Evolutionary conservation across 331 rosid species (phyloP).

Genomic region (Pyrus hybrid): DNA sequence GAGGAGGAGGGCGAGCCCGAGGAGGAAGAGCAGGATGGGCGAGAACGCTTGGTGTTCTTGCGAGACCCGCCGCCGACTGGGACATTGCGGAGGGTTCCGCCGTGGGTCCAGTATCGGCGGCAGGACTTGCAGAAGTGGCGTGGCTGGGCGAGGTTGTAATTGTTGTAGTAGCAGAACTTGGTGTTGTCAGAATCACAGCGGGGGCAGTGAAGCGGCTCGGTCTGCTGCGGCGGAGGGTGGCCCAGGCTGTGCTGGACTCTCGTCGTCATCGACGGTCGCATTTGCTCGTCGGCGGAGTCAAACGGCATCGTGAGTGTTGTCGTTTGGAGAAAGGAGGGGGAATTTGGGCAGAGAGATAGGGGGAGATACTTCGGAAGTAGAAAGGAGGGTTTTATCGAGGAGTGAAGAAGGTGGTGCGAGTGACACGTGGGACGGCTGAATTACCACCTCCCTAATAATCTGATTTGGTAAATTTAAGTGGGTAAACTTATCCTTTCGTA

Average conservation of each 20-base stretch:
- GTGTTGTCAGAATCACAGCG: slow-evolving; percentile 48
- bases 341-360: not conserved
- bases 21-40: slow-evolving; percentile 6
- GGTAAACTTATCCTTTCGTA: not conserved
- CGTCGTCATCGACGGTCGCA: not conserved
- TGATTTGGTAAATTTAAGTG: not conserved
- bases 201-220: slow-evolving; percentile 42
- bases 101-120: slow-evolving; percentile 64
- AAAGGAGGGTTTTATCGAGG: not conserved
- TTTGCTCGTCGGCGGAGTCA: slow-evolving; percentile 1
- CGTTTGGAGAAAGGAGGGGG: not conserved
- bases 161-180: slow-evolving; percentile 63
- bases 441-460: not conserved
- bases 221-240: slow-evolving; percentile 21
- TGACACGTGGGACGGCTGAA: not conserved
- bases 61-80: slow-evolving; percentile 59
- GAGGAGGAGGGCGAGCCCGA: slow-evolving; percentile 17
- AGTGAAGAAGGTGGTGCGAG: not conserved
- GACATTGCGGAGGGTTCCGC: slow-evolving; percentile 50
- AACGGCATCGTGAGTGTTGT: slow-evolving; percentile 23
- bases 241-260: not conserved
- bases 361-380: not conserved
- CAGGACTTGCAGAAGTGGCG: slow-evolving; percentile 57
- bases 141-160: slow-evolving; percentile 57
- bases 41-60: slow-evolving; percentile 34